Evolutionary conservation across 2,329 filamentous ascomycete species (phyloP).

Genomic region (Aspergillus novofumigatus): DNA sequence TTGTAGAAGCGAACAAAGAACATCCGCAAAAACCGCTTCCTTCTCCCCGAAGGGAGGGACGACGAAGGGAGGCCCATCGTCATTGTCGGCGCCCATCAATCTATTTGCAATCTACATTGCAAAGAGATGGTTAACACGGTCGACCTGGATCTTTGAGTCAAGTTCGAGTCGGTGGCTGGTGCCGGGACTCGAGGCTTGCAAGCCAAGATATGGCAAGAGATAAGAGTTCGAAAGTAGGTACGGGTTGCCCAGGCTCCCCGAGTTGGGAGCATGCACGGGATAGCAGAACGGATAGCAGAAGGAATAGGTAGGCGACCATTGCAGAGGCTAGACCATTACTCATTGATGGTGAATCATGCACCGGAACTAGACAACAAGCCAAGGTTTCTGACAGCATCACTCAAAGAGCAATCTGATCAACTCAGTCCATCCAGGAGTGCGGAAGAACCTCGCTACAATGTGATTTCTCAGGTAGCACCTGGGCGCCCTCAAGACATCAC

Average conservation of each 20-base stretch:
- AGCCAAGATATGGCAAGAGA: slow-evolving; percentile 16
- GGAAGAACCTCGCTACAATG: slow-evolving; percentile 53
- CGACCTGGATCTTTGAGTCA: slow-evolving; percentile 52
- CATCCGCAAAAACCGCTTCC: slow-evolving; percentile 88
- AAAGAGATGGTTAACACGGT: slow-evolving; percentile 64
- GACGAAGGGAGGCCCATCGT: slow-evolving; percentile 22
- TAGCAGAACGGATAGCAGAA: slow-evolving; percentile 22
- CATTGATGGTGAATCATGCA: slow-evolving; percentile 19
- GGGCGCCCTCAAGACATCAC: slow-evolving; percentile 20
- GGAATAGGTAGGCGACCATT: slow-evolving; percentile 8
- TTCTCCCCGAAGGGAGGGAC: slow-evolving; percentile 38
- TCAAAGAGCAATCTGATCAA: slow-evolving; percentile 26
- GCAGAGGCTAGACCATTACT: slow-evolving; percentile 15
- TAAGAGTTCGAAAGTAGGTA: slow-evolving; percentile 39
- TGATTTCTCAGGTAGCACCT: slow-evolving; percentile 23
- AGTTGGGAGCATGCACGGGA: slow-evolving; percentile 49
- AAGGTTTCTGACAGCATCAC: slow-evolving; percentile 22
- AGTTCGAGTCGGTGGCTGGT: slow-evolving; percentile 50
- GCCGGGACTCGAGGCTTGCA: slow-evolving; percentile 51
- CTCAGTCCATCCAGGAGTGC: slow-evolving; percentile 38
- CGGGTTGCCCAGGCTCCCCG: slow-evolving; percentile 33
- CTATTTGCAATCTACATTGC: slow-evolving; percentile 48
- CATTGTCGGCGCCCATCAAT: slow-evolving; percentile 56
- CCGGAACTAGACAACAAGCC: slow-evolving; percentile 39
- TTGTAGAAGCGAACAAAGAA: slow-evolving; percentile 78